These are phyloP conservation scores for Limtongozyma cylindracea DNA, from an alignment of 805 yeast genomes.

Conservation along the genomic window DNA sequence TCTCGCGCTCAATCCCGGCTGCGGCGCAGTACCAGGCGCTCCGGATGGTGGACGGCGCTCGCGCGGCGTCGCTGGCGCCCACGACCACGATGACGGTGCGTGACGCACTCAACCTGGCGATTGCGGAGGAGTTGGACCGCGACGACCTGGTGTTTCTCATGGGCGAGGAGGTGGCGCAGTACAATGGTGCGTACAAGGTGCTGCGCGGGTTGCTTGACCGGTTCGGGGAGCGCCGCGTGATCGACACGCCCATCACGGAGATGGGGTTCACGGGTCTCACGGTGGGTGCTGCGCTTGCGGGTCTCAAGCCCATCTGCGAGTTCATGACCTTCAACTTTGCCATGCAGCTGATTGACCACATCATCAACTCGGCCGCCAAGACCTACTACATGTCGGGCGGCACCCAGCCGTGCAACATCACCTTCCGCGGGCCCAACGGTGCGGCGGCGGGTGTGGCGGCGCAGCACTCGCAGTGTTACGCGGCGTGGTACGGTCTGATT, in stretches of 20 bases:
- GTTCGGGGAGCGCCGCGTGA: constrained; percentile 80
- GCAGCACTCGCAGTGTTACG: constrained; percentile 94
- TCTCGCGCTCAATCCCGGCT: too few relatives aligned
- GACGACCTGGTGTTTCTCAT: constrained; percentile 84
- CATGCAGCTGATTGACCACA: constrained; percentile 98
- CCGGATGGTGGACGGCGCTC: too few relatives aligned
- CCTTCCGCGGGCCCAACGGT: constrained; percentile 98
- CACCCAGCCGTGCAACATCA: constrained; percentile 87
- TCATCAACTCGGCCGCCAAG: constrained; percentile 95
- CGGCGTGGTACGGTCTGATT: constrained; percentile 95
- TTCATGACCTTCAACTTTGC: constrained; percentile 99
- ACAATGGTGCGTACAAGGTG: constrained; percentile 97
- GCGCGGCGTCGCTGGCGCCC: too few relatives aligned
- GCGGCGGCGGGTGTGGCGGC: constrained; percentile 99
- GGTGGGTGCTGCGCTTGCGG: constrained; percentile 91
- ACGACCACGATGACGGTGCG: constrained; percentile 66
- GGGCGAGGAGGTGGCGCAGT: constrained; percentile 99
- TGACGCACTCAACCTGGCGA: constrained; percentile 86
- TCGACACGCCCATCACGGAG: constrained; percentile 96
- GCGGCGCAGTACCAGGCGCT: too few relatives aligned
- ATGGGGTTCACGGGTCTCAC: constrained; percentile 95
- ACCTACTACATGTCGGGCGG: constrained; percentile 99
- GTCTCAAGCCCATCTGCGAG: constrained; percentile 90
- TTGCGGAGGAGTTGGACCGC: constrained; percentile 93
- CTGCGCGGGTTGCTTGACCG: constrained; percentile 88